Conservation (phyloP, 2,329 filamentous ascomycete genomes). For the Neopestalotiopsis rosae region DNA sequence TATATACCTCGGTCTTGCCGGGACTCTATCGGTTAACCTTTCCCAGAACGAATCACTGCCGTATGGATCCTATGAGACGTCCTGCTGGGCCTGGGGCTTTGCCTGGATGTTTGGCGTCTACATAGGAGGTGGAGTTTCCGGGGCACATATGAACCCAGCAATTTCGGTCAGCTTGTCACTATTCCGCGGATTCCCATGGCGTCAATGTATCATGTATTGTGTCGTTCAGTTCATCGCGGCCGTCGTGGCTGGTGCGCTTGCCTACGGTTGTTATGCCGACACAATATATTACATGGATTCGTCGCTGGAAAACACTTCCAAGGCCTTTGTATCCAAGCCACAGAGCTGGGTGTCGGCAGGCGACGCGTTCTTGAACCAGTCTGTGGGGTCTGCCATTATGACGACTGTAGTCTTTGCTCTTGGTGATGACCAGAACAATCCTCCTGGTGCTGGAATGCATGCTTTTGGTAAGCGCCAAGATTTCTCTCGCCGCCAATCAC, state of each 20-base stretch:
- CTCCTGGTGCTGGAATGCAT: constrained; percentile 42
- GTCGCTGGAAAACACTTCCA: constrained; percentile 33
- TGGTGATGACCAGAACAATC: constrained; percentile 43
- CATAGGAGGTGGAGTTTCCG: constrained; percentile 34
- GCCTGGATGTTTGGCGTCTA: constrained; percentile 39
- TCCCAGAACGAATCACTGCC: constrained; percentile 25
- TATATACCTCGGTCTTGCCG: constrained; percentile 32
- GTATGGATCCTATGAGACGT: constrained; percentile 34
- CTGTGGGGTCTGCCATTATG: constrained; percentile 41
- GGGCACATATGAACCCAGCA: constrained; percentile 40
- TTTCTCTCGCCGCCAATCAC: neutral
- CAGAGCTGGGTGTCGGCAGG: constrained; percentile 32
- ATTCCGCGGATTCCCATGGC: constrained; percentile 44
- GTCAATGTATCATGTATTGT: constrained; percentile 36
- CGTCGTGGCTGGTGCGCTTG: constrained; percentile 36
- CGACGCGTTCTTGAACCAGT: constrained; percentile 41
- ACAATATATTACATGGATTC: constrained; percentile 38
- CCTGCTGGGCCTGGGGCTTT: constrained; percentile 37
- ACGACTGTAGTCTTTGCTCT: constrained; percentile 42
- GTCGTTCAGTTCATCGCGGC: constrained; percentile 36
- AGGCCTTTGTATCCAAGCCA: constrained; percentile 41
- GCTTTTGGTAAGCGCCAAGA: constrained; percentile 30
- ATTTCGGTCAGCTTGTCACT: constrained; percentile 41
- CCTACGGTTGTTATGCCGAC: constrained; percentile 37
- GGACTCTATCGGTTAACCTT: constrained; percentile 34